Percentiles rank a stretch among this genome's conserved stretches.
These are phyloP conservation scores for Sporisorium reilianum DNA, from an alignment of 1,284 basidiomycete genomes.

Conservation along the genomic window DNA sequence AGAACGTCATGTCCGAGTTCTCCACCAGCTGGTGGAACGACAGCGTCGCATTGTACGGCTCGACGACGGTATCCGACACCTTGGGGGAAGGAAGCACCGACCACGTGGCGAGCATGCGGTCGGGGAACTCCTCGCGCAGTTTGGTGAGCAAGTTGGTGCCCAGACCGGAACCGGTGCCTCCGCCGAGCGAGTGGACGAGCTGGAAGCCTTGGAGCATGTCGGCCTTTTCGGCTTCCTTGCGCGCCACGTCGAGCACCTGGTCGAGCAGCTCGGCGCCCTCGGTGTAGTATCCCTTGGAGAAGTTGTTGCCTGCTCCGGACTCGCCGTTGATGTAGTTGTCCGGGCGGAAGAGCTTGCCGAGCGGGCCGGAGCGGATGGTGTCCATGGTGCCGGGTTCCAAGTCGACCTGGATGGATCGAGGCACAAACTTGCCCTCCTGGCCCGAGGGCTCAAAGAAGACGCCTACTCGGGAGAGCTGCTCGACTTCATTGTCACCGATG, in stretches of 20 bases:
- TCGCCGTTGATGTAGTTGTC: conserved; percentile 79
- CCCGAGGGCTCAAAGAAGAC: conserved; percentile 69
- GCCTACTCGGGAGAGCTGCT: conserved; percentile 60
- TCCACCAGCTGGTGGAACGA: conserved; percentile 92
- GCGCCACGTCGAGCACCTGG: conserved; percentile 75
- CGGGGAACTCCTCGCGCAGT: conserved; percentile 71
- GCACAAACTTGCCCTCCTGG: conserved; percentile 66
- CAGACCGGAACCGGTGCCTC: conserved; percentile 74
- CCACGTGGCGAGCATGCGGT: conserved; percentile 90
- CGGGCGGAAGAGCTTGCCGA: conserved; percentile 84
- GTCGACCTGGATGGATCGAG: conserved; percentile 83
- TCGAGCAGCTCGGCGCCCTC: conserved; percentile 86
- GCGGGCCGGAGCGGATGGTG: conserved; percentile 75
- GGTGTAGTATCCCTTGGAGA: conserved; percentile 78
- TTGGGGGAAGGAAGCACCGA: conserved; percentile 91
- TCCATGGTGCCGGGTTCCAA: conserved; percentile 91
- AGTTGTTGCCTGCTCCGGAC: conserved; percentile 87
- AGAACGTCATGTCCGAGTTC: conserved; percentile 86
- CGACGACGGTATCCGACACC: conserved; percentile 94
- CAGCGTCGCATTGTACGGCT: conserved; percentile 92
- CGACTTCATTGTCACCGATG: conserved; percentile 59
- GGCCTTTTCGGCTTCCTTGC: conserved; percentile 76
- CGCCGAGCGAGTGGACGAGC: conserved; percentile 89
- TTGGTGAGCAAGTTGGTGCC: conserved; percentile 67
- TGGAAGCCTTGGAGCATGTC: conserved; percentile 95